Evolutionary conservation across 495 filamentous ascomycete species (phyloP).

Genomic region (Parathielavia appendiculata): DNA sequence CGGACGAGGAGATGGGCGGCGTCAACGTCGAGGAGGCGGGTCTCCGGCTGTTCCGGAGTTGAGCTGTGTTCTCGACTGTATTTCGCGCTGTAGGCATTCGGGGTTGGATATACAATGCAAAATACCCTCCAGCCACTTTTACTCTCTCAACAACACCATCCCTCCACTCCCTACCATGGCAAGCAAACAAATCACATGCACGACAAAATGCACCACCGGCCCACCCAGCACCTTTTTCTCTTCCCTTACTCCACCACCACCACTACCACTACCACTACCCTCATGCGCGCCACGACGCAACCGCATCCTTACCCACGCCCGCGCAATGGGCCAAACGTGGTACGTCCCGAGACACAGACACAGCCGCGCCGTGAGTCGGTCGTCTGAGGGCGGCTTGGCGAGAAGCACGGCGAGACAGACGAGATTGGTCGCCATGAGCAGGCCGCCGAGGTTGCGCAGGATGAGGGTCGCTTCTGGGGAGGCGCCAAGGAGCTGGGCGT

Average conservation of each 20-base stretch:
- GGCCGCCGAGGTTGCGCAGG: conserved; percentile 37
- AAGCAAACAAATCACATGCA: conserved; percentile 26
- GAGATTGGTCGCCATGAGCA: conserved; percentile 35
- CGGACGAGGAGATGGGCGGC: conserved; percentile 52
- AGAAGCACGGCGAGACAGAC: conserved; percentile 23
- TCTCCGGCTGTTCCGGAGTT: conserved; percentile 68
- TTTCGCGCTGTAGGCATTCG: not conserved
- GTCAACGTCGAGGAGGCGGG: conserved; percentile 59
- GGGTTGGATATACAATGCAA: not conserved
- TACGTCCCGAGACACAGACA: conserved; percentile 34
- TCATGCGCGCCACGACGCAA: too few relatives aligned
- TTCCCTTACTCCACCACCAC: not conserved
- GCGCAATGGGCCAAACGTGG: conserved; percentile 37
- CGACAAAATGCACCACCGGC: conserved; percentile 27
- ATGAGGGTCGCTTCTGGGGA: conserved; percentile 33
- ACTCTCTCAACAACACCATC: not conserved
- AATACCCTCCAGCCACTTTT: not conserved
- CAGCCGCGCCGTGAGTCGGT: conserved; percentile 20
- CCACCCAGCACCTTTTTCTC: conserved; percentile 25
- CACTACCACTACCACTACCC: too few relatives aligned
- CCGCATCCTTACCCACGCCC: conserved; percentile 27
- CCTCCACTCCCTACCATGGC: conserved; percentile 16
- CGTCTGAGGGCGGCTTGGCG: not conserved
- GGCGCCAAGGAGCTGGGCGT: conserved; percentile 26
- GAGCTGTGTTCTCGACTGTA: not conserved